Percentiles rank a stretch among this genome's conserved stretches.
These are phyloP conservation scores for Scenedesmus sp. DNA, from an alignment of 163 green algal species.

Conservation along the genomic window DNA sequence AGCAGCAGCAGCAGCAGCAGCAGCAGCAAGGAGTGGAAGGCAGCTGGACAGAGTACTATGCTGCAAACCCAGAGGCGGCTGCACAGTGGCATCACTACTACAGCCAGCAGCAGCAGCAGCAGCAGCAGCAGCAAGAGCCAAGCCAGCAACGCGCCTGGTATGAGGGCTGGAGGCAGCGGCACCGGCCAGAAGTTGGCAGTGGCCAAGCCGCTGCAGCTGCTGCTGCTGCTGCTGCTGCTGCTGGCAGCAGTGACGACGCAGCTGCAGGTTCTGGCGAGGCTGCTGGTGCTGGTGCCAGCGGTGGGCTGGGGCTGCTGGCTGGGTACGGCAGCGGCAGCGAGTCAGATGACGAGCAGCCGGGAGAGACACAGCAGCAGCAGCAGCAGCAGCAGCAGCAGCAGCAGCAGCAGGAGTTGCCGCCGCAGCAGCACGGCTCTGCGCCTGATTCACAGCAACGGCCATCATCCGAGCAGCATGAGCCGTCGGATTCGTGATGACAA, in stretches of 20 bases:
- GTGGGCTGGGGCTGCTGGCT: slow-evolving; percentile 24
- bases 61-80: slow-evolving; percentile 5
- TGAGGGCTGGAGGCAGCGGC: slow-evolving; percentile 21
- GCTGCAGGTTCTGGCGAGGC: neutral
- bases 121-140: slow-evolving; percentile 29
- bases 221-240: neutral
- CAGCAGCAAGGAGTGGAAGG: slow-evolving; percentile 21
- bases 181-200: neutral
- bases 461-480: neutral
- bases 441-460: neutral
- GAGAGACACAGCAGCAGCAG: slow-evolving; percentile 4
- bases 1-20: slow-evolving; percentile 12
- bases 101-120: slow-evolving; percentile 10
- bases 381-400: slow-evolving; percentile 9
- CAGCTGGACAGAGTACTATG: slow-evolving; percentile 33
- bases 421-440: neutral
- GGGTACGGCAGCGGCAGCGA: slow-evolving; percentile 47
- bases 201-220: neutral
- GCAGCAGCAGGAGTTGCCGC: neutral
- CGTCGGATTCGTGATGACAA: neutral
- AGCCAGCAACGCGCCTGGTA: neutral
- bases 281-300: neutral
- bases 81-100: slow-evolving; percentile 29
- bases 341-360: neutral
- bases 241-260: neutral